These are phyloP conservation scores for Nicotiana attenuata DNA, from an alignment of 257 asterid species.

Conservation along the genomic window DNA sequence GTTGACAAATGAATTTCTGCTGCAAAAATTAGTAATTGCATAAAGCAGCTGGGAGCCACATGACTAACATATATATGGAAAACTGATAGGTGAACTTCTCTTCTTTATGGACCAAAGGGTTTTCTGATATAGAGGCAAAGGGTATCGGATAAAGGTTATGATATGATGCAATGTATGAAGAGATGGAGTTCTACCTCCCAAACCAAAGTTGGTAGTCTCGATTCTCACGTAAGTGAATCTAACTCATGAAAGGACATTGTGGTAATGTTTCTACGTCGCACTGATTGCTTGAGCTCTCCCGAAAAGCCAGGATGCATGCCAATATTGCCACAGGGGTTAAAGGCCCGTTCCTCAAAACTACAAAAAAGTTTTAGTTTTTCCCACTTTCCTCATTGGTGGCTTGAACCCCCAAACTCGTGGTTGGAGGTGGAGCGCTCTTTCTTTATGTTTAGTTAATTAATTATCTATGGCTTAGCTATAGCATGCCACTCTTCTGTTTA, in stretches of 20 bases:
- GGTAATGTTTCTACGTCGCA: not conserved
- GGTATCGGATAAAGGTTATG: not conserved
- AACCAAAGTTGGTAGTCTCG: not conserved
- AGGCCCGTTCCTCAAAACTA: not conserved
- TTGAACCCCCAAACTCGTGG: not conserved
- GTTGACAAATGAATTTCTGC: not conserved
- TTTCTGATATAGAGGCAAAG: not conserved
- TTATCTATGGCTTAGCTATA: not conserved
- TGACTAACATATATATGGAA: not conserved
- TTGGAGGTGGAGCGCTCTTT: not conserved
- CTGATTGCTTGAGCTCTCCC: not conserved
- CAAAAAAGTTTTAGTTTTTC: not conserved
- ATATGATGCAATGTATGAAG: not conserved
- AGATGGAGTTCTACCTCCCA: not conserved
- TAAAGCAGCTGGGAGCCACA: not conserved
- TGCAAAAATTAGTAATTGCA: not conserved
- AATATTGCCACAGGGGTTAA: not conserved
- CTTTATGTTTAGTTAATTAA: not conserved
- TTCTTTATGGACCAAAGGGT: not conserved
- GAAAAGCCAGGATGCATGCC: not conserved
- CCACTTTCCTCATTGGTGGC: not conserved
- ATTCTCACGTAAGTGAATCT: not conserved
- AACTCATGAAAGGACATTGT: not conserved
- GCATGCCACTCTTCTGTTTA: not conserved
- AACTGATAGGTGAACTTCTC: not conserved